Evolutionary conservation across 1,284 basidiomycete species (phyloP).

Genomic region (Lentinus polychrous): DNA sequence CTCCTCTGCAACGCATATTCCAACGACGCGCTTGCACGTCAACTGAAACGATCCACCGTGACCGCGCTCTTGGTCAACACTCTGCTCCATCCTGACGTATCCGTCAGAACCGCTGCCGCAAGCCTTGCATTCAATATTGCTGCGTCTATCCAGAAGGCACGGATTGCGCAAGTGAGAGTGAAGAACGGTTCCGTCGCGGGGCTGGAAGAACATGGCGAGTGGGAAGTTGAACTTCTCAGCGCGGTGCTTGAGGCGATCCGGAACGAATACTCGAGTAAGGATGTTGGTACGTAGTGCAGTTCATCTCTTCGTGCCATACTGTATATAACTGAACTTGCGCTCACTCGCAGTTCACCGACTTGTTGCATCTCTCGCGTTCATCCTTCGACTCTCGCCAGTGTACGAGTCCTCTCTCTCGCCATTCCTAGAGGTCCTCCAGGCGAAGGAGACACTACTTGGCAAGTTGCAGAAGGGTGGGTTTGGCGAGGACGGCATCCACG

Average conservation of each 20-base stretch:
- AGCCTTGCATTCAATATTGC: slow-evolving; percentile 76
- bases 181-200: slow-evolving; percentile 18
- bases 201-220: slow-evolving; percentile 59
- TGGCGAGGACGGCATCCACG: slow-evolving; percentile 45
- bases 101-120: slow-evolving; percentile 73
- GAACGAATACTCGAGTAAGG: slow-evolving; percentile 66
- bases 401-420: slow-evolving; percentile 46
- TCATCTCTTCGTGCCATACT: not conserved
- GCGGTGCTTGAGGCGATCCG: slow-evolving; percentile 72
- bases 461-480: slow-evolving; percentile 48
- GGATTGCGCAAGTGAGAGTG: slow-evolving; percentile 38
- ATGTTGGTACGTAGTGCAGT: slow-evolving; percentile 56
- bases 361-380: slow-evolving; percentile 65
- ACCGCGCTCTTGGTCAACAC: slow-evolving; percentile 51
- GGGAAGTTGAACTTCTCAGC: slow-evolving; percentile 78
- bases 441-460: slow-evolving; percentile 40
- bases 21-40: slow-evolving; percentile 38
- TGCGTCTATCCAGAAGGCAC: slow-evolving; percentile 52
- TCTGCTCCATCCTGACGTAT: slow-evolving; percentile 61
- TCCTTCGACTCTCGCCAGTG: slow-evolving; percentile 63
- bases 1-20: slow-evolving; percentile 72
- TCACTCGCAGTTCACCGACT: slow-evolving; percentile 65
- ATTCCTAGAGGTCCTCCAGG: slow-evolving; percentile 68
- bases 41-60: slow-evolving; percentile 18
- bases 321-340: not conserved